Evolutionary conservation across 345 rosid genomes (phyloP), one percentile per base, ranked within the genome.

Genomic region (Linum usitatissimum): DNA sequence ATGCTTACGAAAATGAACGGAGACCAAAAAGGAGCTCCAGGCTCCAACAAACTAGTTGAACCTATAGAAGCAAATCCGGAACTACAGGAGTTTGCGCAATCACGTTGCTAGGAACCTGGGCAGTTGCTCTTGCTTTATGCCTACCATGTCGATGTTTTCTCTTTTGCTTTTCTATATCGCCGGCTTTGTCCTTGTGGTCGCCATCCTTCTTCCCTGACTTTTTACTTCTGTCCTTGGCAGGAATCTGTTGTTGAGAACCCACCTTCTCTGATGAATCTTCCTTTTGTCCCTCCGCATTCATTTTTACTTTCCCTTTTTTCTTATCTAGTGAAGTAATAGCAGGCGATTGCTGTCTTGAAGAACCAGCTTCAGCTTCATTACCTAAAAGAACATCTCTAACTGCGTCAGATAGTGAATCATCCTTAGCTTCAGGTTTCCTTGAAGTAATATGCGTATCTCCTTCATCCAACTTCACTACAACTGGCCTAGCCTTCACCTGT

Each of bases 391-490:
- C 68, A 55, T 86, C 96, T 59, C 81, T 80, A 66, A 89, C 84
- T 5, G 79, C 90, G 59, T 75, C 88, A 18, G 92, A 80, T 20
- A 92, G 64, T 15, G 67, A 73, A 67, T 81, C 87, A 73, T 76
- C 85, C 58, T 70, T 77, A 19, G 59, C 34, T 15, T 68, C 72
- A 5, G 63, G 64, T 71, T 78, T 79, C 70, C 68, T 85, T 18
- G 64, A 31, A 34, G 58, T 51, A 17, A 67, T 59, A 23, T 71
- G 69, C 13, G 60, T 84, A 62, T 80, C 86, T 65, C 78, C 91
- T 70, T 83, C 91, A 65, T 90, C 95, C 71, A 94, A 81, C 78
- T 82, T 83, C 66, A 94, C 95, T 57, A 94, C 96, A 62, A 90
- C 92, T 58, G 99, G 97, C 81, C 99, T 87, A 18, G 82, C 80